Evolutionary conservation across 768 basidiomycete genomes (phyloP), one percentile per base, ranked within the genome.

Genomic region (Russula abietina): DNA sequence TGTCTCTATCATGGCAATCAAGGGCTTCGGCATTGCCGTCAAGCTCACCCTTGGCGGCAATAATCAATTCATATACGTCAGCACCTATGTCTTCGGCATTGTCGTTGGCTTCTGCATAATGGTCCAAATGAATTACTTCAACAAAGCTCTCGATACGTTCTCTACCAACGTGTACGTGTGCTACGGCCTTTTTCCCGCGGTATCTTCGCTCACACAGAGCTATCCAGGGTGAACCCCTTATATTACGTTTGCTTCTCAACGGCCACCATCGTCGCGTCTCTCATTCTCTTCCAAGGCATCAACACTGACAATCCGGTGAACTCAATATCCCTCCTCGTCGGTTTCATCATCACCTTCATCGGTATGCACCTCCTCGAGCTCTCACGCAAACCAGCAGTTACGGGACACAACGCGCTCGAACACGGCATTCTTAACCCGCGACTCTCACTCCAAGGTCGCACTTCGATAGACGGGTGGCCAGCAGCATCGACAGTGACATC

Each of bases 1-100:
- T 33, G 85, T 99, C 49, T 93, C 93, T n/a, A 86, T 98, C 75
- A 98, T 99, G 97, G 89, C 93, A 46, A 90, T 98, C 80, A 99
- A 99, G 78, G 96, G 94, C 53, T 93, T 99, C 70, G 97, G 97
- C 50, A 87, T 98, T 52, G 96, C 97, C 2, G 83, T 99, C 70
- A 98, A 98, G 74, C 82, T 99, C 61, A 98, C 94, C 0, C 77
- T 98, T 61, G 81, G 84, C 11, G 95, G 96, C 51, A 91, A 91
- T 71, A 99, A 98, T 74, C 97, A 99, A 74, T 90, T 99, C 71
- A 84, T 88, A 1, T 91, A 94, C 71, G 86, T 89, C 41, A 93
- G 91, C 72, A 99, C 97, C n/a, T 99, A 98, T 73, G 84, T 98
- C 28, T 96, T 98, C 69, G 93, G 86, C 41, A 79, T 92, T 55